phyloP scores from a whole-genome alignment of 106 monocot genomes.

The Acanthochlamys bracteata region DNA sequence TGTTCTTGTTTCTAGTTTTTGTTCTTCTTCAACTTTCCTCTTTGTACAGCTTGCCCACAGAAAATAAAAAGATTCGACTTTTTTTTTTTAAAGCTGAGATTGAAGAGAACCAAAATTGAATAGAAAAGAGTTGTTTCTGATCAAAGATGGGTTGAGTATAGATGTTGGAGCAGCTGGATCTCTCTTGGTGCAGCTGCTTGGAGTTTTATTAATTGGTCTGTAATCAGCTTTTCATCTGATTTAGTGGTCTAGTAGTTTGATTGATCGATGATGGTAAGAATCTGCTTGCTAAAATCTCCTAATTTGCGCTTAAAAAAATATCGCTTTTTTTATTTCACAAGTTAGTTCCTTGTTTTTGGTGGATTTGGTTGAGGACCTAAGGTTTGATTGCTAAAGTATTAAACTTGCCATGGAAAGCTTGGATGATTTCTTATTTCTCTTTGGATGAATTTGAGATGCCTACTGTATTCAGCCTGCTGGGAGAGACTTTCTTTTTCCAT shows the following conservation, averaged over 20 bases:
- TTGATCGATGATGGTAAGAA: not conserved
- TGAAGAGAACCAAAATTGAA: not conserved
- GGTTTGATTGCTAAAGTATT: too few species aligned
- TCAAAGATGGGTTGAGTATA: not conserved
- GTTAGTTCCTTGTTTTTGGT: too few species aligned
- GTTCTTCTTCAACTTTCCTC: not conserved
- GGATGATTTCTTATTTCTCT: too few species aligned
- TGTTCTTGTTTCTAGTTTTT: not conserved
- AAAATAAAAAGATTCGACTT: not conserved
- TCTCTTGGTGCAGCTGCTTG: conserved; percentile 4
- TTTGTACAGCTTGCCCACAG: not conserved
- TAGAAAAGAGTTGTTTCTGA: not conserved
- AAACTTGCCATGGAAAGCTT: too few species aligned
- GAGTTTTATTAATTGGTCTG: not conserved
- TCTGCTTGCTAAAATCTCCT: not conserved
- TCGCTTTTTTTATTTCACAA: too few species aligned
- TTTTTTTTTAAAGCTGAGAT: too few species aligned
- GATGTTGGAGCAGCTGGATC: conserved; percentile 1
- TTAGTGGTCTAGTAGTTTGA: not conserved
- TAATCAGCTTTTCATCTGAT: not conserved
- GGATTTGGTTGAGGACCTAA: too few species aligned
- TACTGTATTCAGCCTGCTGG: too few species aligned
- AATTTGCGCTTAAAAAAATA: too few species aligned
- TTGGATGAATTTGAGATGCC: too few species aligned
- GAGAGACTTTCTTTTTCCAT: too few species aligned